Evolutionary conservation across 2,329 filamentous ascomycete species (phyloP), one percentile per base, ranked within the genome.

Genomic region (Thyridium curvatum): DNA sequence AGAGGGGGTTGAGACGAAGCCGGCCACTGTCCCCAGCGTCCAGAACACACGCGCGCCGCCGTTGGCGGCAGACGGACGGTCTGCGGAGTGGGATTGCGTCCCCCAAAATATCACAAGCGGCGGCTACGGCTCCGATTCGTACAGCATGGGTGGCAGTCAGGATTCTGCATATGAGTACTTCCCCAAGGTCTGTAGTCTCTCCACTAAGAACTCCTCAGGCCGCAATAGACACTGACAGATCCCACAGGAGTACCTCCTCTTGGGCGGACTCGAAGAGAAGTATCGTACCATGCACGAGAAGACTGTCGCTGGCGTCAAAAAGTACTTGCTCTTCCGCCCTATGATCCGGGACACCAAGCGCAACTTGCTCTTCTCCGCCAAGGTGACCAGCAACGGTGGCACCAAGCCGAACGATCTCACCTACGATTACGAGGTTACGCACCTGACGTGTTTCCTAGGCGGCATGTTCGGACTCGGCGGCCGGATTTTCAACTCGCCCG

Each of bases 321-420:
- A 87, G 46, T 74, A 85, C 57, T 70, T 94, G 9, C 76, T 94
- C 41, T 94, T 79, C 61, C 75, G 83, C 5, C 88, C 89, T 1
- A 84, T 93, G 77, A 74, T 79, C 15, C 74, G 79, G 7, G 73
- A 76, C 21, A 66, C 72, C 7, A 68, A 76, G 38, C 75, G 75
- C 37, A 77, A 91, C 43, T 75, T 93, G n/a, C 70, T 93, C 3
- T 79, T 93, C 44, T 77, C 85, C 0, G 83, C 84, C 17, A 79
- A 79, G 48, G 58, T 77, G n/a, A 65, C 55, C 34, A 69, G 72
- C 9, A 56, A 51, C 2, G 69, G 69, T 12, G 59, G 68, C n/a
- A 36, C 40, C 3, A 65, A 55, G 2, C 58, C 62, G 33, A 47
- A 52, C 8, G 60, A 69, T 9, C 53, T 66, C 12, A 44, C 39